Base-by-base conservation (phyloP, 2,329 filamentous ascomycete species). In the Cercospora sp. region DNA sequence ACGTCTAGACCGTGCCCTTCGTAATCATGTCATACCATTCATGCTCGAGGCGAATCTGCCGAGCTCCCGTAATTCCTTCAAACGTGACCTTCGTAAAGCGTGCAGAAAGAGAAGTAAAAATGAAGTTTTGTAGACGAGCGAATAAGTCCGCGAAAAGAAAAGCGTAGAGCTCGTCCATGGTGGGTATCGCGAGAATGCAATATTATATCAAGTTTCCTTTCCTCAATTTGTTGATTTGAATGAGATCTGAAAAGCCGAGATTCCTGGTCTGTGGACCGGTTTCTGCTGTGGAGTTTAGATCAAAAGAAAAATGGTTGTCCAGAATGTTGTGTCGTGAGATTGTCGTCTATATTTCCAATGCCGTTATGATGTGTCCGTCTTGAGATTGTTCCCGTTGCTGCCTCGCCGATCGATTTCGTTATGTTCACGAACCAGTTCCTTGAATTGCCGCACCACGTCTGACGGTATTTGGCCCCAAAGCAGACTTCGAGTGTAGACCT, bases 401-500 rank as follows among this genome's bases (percentile, higher is more conserved):
- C 69, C 62, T 21, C 73, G 72, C 5, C 69, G 53, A 40, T 78
- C 77, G 60, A 76, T 72, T 34, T 76, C 71, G 9, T 74, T 71
- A 30, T 75, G 73, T 55, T 95, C 91, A 72, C 91, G 88, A 74
- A 97, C 91, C 87, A 97, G 93, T 81, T 92, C 91, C 76, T 91
- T 92, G 83, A 98, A 98, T 79, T 94, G 93, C 74, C 90, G 89
- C 64, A 99, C 93, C 60, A 98, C 93, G 72, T 98, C 93, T 74
- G 89, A 87, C 13, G 95, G 94, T 74, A 98, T 94, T 80, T 94
- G 92, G 77, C 97, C 93, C 92, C 93, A 97, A 67, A 98, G 88
- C 70, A 98, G 86, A 70, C 93, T 97, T 67, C 94, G 88, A 37
- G 94, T 96, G 82, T 97, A 97, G 51, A 97, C 92, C 76, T 97